These are phyloP conservation scores for Pythium rhizo-oryzae DNA, from an alignment of 352 stramenopile genomes.

Conservation along the genomic window DNA sequence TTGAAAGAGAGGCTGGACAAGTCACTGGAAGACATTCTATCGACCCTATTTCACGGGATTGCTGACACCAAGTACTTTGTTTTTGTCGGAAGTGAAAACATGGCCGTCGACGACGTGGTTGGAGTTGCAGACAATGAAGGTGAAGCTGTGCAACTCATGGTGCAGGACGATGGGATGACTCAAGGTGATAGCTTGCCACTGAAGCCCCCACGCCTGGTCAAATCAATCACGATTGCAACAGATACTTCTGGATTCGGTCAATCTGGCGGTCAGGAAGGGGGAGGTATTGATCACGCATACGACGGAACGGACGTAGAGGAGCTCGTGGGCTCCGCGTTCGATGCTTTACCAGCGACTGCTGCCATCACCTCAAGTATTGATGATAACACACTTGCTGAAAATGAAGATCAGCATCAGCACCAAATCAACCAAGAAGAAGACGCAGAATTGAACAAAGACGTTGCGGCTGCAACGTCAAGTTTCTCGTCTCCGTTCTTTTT, in stretches of 20 bases:
- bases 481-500: slow-evolving; percentile 89
- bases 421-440: slow-evolving; percentile 64
- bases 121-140: slow-evolving; percentile 50
- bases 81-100: slow-evolving; percentile 69
- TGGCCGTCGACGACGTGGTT: slow-evolving; percentile 55
- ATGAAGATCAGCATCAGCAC: slow-evolving; percentile 18
- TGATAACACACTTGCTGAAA: background rate
- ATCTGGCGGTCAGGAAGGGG: background rate
- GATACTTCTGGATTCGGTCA: slow-evolving; percentile 3
- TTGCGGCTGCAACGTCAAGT: slow-evolving; percentile 77
- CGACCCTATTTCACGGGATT: slow-evolving; percentile 64
- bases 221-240: slow-evolving; percentile 25
- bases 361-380: background rate
- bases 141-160: slow-evolving; percentile 50
- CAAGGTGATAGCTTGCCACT: background rate
- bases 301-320: background rate
- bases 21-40: slow-evolving; percentile 71
- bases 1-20: slow-evolving; percentile 71
- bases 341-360: slow-evolving; percentile 1
- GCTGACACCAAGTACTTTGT: slow-evolving; percentile 84
- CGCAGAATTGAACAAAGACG: slow-evolving; percentile 84
- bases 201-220: slow-evolving; percentile 18
- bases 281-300: background rate
- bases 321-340: background rate
- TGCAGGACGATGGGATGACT: slow-evolving; percentile 52